Base-by-base conservation (phyloP, 164 flowering plant genomes). In the Nymphaea colorata region DNA sequence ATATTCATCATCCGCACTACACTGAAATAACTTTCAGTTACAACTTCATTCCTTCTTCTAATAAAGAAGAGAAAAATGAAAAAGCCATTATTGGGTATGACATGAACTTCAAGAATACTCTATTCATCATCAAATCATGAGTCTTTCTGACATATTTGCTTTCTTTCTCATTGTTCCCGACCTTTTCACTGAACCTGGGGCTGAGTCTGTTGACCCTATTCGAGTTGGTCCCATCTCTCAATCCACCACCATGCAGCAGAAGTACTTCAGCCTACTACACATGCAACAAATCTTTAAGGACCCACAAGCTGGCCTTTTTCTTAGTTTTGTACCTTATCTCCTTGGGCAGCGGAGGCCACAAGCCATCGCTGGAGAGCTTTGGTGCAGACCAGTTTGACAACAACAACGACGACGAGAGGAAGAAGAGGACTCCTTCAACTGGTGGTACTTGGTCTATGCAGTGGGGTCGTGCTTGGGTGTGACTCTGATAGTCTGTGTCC, bases 311-410 rank as follows among this genome's bases (percentile, higher is more conserved):
- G 2, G 69, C 82, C 57, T 94, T 91, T 81, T 91, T 88, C 79
- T 43, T 84, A 0, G 92, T 87, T 3, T 81, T 91, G 3, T 94
- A 91, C 79, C 66, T 91, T 76, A 75, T 94, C 74, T 88, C 98
- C 5, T 59, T 91, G 0, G 98, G 91, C 57, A 94, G 96, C 3
- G 99, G 96, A 47, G 96, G 99, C 0, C 93, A 91, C 70, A 94
- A 87, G 67, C 99, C 99, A 0, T 79, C 89, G 0, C 66, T 94
- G 65, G 96, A 94, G 81, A 90, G 98, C 80, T 90, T 94, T 14
- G 98, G 99, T 51, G 99, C 98, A 0, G 99, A 94, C 74, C 98
- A 93, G 63, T 93, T 91, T 61, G 96, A 93, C 51, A 17, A 61
- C 7, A 96, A 89, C 18, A 83, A 86, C 59, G 15, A 80, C 0